These are phyloP conservation scores for Bisporella sp. DNA, from an alignment of 2,329 filamentous ascomycete genomes.

Conservation along the genomic window DNA sequence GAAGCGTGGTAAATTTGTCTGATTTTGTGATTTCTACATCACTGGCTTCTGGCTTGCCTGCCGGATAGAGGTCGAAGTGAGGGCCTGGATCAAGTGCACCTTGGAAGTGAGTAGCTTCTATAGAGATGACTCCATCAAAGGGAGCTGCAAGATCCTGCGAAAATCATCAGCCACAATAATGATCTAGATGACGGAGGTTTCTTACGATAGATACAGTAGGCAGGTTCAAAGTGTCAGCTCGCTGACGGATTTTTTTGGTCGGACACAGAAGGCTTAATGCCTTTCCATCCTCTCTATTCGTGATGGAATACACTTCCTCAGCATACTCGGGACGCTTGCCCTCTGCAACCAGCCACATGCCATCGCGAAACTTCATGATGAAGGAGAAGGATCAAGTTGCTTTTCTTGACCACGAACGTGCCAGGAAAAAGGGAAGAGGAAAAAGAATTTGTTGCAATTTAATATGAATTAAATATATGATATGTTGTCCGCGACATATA, in stretches of 20 bases:
- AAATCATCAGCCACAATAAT: slow-evolving; percentile 3
- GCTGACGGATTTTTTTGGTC: slow-evolving; percentile 44
- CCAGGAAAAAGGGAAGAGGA: not conserved
- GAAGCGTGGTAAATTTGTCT: slow-evolving; percentile 40
- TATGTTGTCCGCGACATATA: too few relatives aligned
- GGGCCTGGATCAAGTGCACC: slow-evolving; percentile 46
- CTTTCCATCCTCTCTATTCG: slow-evolving; percentile 34
- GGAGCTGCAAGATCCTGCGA: slow-evolving; percentile 46
- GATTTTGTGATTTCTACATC: slow-evolving; percentile 34
- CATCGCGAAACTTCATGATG: slow-evolving; percentile 55
- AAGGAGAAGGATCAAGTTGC: not conserved
- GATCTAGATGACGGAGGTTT: not conserved
- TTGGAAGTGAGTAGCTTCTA: slow-evolving; percentile 51
- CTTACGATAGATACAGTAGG: slow-evolving; percentile 45
- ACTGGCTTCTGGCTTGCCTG: slow-evolving; percentile 36
- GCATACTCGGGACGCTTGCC: slow-evolving; percentile 57
- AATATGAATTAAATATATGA: not conserved
- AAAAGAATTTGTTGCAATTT: not conserved
- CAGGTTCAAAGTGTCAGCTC: slow-evolving; percentile 50
- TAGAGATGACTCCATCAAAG: slow-evolving; percentile 51
- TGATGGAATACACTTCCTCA: slow-evolving; percentile 53
- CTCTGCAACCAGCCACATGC: slow-evolving; percentile 61
- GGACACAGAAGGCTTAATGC: slow-evolving; percentile 50
- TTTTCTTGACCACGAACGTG: not conserved
- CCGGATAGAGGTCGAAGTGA: slow-evolving; percentile 50